Evolutionary conservation across 148 eudicot species (phyloP), one percentile per base, ranked within the genome.

Genomic region (Silene uniflora): DNA sequence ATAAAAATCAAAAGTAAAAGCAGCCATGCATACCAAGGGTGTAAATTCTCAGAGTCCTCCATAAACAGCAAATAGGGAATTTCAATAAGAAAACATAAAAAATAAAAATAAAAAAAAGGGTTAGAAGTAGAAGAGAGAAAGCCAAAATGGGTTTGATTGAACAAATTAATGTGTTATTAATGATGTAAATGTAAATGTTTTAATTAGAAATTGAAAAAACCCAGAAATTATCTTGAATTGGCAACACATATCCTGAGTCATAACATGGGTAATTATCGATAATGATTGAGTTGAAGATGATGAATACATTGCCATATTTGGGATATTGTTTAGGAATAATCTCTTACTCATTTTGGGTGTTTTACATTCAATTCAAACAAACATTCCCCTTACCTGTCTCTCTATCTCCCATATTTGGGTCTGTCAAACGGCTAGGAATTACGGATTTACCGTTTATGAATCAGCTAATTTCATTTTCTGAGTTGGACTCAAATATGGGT

Each of bases 231-330:
- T 0, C 19, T 1, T 22, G 73, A 65, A 55, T n/a, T 54, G 23
- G 10, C 42, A 76, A 62, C 78, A 73, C 24, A 73, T 73, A 21
- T 17, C 8, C n/a, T 77, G 64, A 69, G 58, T 32, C 67, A 27
- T 56, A 81, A 81, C 21, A 47, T 35, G 77, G 62, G 67, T 68
- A 16, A 55, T 73, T 16, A 61, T 67, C 17, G 42, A 32, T 19
- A 56, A 67, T 56, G 75, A 24, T 61, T 55, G 27, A 65, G 76
- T 65, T 23, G 63, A 69, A 21, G 54, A 46, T 46, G 58, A 69
- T 69, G 73, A 76, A 58, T 71, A 35, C 72, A 66, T 80, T 55
- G 64, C 79, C 76, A 63, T 71, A 75, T n/a, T 64, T 80, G 79
- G 83, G 72, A n/a, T 13, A 29, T 65, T 62, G 63, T 69, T 56